phyloP scores from a whole-genome alignment of 768 basidiomycete genomes.

The Tricholoma bakamatsutake region DNA sequence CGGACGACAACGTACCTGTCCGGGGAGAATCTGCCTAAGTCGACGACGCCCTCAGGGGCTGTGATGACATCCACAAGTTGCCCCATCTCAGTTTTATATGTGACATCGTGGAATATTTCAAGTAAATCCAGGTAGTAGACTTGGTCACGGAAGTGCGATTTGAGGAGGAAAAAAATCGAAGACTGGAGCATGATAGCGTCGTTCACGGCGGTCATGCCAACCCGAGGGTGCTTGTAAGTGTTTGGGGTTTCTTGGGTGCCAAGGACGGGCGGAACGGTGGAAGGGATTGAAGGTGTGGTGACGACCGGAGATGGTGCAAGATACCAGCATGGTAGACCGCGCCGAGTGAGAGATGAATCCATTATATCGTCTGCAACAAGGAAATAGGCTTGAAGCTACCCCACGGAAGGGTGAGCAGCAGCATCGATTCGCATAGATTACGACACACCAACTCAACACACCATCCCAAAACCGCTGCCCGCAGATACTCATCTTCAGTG shows the following conservation, averaged over 20 bases:
- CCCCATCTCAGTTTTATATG: slow-evolving; percentile 93
- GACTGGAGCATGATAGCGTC: slow-evolving; percentile 95
- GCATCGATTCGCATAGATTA: not conserved
- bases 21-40: slow-evolving; percentile 83
- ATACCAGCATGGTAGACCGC: slow-evolving; percentile 96
- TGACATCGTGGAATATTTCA: slow-evolving; percentile 86
- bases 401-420: not conserved
- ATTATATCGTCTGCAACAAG: slow-evolving; percentile 97
- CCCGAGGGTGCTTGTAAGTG: slow-evolving; percentile 29
- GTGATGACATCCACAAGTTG: slow-evolving; percentile 96
- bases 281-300: slow-evolving; percentile 10
- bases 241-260: not conserved
- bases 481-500: slow-evolving; percentile 81
- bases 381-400: slow-evolving; percentile 94
- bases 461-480: slow-evolving; percentile 90
- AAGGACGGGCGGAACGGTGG: not conserved
- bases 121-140: slow-evolving; percentile 84
- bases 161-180: slow-evolving; percentile 88
- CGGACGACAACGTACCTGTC: slow-evolving; percentile 45
- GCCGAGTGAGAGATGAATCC: slow-evolving; percentile 90
- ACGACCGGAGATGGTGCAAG: slow-evolving; percentile 24
- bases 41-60: slow-evolving; percentile 85
- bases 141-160: slow-evolving; percentile 76
- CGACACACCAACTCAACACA: slow-evolving; percentile 85
- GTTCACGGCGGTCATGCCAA: slow-evolving; percentile 89